phyloP scores from a whole-genome alignment of 306 rosid genomes.

The Amphicarpaea edgeworthii region DNA sequence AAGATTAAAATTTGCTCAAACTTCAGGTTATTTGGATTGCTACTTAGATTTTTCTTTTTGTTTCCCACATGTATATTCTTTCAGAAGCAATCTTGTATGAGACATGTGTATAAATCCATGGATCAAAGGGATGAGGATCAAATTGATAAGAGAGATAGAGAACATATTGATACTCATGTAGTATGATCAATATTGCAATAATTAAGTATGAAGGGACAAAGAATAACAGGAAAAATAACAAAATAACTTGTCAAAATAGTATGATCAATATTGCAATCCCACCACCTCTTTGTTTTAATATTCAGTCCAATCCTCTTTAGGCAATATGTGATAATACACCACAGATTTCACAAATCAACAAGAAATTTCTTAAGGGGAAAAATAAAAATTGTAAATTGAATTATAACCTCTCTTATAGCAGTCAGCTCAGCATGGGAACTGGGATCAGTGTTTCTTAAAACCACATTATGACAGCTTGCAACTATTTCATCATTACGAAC shows the following conservation, averaged over 20 bases:
- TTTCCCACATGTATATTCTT: too few species aligned
- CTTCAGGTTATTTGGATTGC: background rate
- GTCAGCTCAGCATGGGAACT: conserved; percentile 89
- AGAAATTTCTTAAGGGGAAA: conserved; percentile 10
- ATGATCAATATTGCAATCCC: background rate
- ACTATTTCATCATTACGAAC: conserved; percentile 80
- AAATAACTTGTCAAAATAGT: too few species aligned
- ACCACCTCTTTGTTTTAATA: too few species aligned
- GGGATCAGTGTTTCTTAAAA: conserved; percentile 72
- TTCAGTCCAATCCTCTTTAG: background rate
- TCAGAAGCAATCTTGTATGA: too few species aligned
- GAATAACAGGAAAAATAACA: too few species aligned
- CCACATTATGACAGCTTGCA: conserved; percentile 86
- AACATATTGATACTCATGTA: too few species aligned
- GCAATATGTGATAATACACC: background rate
- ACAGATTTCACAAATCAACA: conserved; percentile 19
- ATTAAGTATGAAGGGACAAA: too few species aligned
- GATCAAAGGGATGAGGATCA: too few species aligned
- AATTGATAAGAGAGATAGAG: too few species aligned
- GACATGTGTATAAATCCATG: too few species aligned
- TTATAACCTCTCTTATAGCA: conserved; percentile 87
- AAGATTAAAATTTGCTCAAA: background rate
- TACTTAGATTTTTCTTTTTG: too few species aligned
- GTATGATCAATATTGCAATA: too few species aligned
- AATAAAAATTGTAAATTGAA: background rate